Conservation (phyloP, 148 eudicot genomes). For the Rhododendron ovatum region DNA sequence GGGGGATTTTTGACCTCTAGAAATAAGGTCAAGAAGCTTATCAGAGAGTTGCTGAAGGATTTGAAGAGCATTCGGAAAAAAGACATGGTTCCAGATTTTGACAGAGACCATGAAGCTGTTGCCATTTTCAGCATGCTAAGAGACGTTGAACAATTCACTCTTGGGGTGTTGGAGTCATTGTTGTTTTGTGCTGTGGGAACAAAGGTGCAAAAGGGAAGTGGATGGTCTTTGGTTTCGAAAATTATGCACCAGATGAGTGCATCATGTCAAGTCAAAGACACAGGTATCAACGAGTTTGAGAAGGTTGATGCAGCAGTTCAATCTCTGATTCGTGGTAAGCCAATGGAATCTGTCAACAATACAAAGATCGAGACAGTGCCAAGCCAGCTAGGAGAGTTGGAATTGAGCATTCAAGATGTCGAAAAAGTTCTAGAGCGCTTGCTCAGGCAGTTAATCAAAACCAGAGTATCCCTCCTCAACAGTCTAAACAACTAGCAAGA, state of each 20-base stretch:
- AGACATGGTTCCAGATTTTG: not conserved
- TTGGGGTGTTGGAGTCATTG: conserved; percentile 18
- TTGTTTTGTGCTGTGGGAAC: conserved; percentile 11
- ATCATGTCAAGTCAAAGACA: not conserved
- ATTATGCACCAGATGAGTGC: not conserved
- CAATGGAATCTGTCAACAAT: not conserved
- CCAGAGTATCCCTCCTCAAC: conserved; percentile 30
- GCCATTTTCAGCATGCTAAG: conserved; percentile 2
- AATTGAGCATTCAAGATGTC: conserved; percentile 13
- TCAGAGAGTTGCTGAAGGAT: conserved; percentile 8
- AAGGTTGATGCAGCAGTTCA: conserved; percentile 12
- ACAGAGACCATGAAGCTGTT: conserved; percentile 8
- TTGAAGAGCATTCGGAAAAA: conserved; percentile 1
- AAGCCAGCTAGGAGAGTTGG: conserved; percentile 15
- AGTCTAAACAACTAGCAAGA: conserved; percentile 16
- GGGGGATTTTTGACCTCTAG: conserved; percentile 13
- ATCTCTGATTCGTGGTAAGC: conserved; percentile 7
- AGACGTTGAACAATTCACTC: conserved; percentile 22
- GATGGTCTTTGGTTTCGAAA: conserved; percentile 20
- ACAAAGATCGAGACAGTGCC: not conserved
- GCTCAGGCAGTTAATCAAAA: conserved; percentile 26
- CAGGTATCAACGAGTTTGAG: conserved; percentile 7
- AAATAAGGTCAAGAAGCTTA: conserved; percentile 13
- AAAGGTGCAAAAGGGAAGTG: conserved; percentile 7
- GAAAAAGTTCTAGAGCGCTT: conserved; percentile 25